A percentile compares a stretch with the other conserved stretches of the same genome.
phyloP scores from a whole-genome alignment of 768 basidiomycete species.

The Serendipita vermifera region DNA sequence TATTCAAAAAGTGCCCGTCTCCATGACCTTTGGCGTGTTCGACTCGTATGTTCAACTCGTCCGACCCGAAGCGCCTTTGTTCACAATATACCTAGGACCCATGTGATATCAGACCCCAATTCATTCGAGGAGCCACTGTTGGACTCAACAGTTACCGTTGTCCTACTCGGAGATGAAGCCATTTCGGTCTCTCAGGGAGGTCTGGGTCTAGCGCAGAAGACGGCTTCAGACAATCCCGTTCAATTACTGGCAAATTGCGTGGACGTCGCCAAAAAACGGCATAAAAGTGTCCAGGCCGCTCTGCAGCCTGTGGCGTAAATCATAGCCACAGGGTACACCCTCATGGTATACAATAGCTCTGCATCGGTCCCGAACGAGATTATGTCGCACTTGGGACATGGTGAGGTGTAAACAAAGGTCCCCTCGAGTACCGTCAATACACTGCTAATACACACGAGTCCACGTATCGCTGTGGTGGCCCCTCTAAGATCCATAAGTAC shows the following conservation, averaged over 20 bases:
- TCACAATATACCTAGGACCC: constrained; percentile 30
- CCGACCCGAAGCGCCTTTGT: neutral
- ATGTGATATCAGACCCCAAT: constrained; percentile 70
- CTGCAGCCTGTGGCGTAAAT: neutral
- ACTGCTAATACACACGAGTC: too few relatives aligned
- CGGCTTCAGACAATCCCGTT: constrained; percentile 20
- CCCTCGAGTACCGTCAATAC: too few relatives aligned
- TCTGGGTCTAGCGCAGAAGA: constrained; percentile 22
- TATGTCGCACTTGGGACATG: too few relatives aligned
- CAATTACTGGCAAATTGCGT: constrained; percentile 21
- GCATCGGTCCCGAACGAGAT: too few relatives aligned
- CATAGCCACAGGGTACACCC: too few relatives aligned
- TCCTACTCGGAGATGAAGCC: constrained; percentile 40
- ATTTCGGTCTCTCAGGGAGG: constrained; percentile 46
- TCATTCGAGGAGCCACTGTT: constrained; percentile 84
- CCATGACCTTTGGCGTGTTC: constrained; percentile 68
- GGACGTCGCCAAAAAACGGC: constrained; percentile 16
- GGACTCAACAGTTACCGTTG: constrained; percentile 52
- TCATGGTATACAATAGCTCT: too few relatives aligned
- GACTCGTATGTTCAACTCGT: constrained; percentile 30
- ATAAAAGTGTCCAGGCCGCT: neutral
- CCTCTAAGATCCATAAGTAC: too few relatives aligned
- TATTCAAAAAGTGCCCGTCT: constrained; percentile 35
- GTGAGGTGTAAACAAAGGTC: too few relatives aligned
- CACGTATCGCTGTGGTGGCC: too few relatives aligned